Conservation (phyloP, 2,329 filamentous ascomycete species). For the Penicillium sp. region DNA sequence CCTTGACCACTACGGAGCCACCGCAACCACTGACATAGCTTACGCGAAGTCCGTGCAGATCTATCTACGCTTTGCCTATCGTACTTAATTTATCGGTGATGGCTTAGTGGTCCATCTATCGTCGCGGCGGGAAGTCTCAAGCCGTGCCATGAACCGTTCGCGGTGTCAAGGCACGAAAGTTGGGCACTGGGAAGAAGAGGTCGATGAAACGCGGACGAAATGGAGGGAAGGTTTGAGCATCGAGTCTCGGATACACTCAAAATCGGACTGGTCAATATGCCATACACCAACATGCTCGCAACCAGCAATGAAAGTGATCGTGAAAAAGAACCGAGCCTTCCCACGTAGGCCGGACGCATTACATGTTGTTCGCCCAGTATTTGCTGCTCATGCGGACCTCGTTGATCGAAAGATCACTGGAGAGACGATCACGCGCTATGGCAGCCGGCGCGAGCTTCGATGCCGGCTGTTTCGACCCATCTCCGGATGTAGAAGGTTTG, state of each 20-base stretch:
- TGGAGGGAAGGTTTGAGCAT: constrained; percentile 27
- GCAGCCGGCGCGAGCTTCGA: constrained; percentile 12
- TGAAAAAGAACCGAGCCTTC: too few species aligned
- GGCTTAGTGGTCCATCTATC: constrained; percentile 94
- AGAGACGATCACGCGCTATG: constrained; percentile 21
- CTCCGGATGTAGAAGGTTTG: constrained; percentile 26
- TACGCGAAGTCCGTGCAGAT: constrained; percentile 72
- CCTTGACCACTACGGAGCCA: constrained; percentile 74
- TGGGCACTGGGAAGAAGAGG: constrained; percentile 43
- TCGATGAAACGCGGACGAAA: constrained; percentile 26
- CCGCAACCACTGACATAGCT: constrained; percentile 75
- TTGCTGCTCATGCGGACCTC: constrained; percentile 30
- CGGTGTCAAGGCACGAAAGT: constrained; percentile 86
- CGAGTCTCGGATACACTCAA: constrained; percentile 23
- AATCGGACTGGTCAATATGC: constrained; percentile 18
- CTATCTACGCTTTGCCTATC: constrained; percentile 95
- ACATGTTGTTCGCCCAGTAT: too few species aligned
- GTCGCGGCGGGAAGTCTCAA: constrained; percentile 85
- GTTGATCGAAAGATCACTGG: constrained; percentile 31
- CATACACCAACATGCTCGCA: too few species aligned
- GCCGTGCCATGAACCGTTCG: constrained; percentile 69
- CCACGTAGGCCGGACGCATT: too few species aligned
- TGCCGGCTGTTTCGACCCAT: constrained; percentile 17
- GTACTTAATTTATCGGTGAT: constrained; percentile 74
- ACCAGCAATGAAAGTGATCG: too few species aligned